Base-by-base conservation (phyloP, 2,329 filamentous ascomycete genomes). In the Verticillium dahliae region DNA sequence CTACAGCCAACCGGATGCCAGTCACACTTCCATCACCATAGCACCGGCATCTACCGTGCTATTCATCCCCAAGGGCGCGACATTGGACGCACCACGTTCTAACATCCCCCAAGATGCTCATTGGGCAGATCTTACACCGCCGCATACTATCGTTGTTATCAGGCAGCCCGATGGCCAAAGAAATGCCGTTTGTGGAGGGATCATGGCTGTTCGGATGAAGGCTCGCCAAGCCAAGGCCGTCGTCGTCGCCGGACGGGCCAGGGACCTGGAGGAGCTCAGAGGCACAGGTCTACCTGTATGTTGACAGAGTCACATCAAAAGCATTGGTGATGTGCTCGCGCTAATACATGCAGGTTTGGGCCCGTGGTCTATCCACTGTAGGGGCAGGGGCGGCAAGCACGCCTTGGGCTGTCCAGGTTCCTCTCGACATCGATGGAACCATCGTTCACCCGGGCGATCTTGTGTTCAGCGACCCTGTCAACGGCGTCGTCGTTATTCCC, bases 141-240 rank as follows among this genome's bases (percentile, higher is more conserved):
- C 81, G 0, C 82, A 80, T 7, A 88, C 85, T 1, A 80, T 92
- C 60, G 84, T 87, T 4, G 76, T 92, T 4, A 80, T 92, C 62
- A 83, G 85, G 63, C 89, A 92, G 68, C 87, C 89, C 0, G 69
- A 77, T 0, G 80, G 78, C 1, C 88, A 91, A 70, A 81, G 80
- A 59, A 91, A 90, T 73, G 90, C 90, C 6, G 81, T 90, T 7
- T 81, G 90, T 6, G 90, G 90, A n/a, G 90, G 90, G 18, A 90
- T 92, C 65, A 90, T 92, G 83, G 90, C 88, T 5, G 77, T 83
- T 35, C 80, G 90, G 22, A 89, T 92, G 82, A 85, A 86, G 68
- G 71, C 81, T 14, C 78, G 87, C 11, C 83, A 84, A 14, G 84
- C 83, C 18, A 78, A 79, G 66, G 88, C 81, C 2, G 81, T 89